Conservation (phyloP, 768 basidiomycete species). For the Russula sp. region DNA sequence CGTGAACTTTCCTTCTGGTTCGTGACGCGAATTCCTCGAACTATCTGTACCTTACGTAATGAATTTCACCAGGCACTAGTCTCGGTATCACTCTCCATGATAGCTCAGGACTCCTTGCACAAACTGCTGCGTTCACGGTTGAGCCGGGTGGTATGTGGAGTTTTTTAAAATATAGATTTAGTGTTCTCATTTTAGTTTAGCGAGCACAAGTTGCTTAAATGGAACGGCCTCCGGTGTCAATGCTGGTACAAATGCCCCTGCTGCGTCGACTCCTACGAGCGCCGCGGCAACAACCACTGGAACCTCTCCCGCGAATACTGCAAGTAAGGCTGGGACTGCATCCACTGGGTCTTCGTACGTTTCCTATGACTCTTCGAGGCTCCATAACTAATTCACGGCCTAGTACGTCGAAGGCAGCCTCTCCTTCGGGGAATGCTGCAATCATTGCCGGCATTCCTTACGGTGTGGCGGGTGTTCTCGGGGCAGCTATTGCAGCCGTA, state of each 20-base stretch:
- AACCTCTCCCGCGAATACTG: not conserved
- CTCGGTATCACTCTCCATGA: constrained; percentile 65
- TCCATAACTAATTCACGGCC: not conserved
- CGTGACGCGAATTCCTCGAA: constrained; percentile 25
- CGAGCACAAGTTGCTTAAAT: constrained; percentile 41
- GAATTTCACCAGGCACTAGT: constrained; percentile 41
- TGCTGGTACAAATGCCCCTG: constrained; percentile 17
- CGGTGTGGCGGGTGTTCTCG: constrained; percentile 43
- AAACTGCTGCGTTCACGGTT: constrained; percentile 54
- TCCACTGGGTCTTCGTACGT: constrained; percentile 15
- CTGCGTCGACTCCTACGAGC: constrained; percentile 14
- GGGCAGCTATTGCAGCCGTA: constrained; percentile 41
- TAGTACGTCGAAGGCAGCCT: not conserved
- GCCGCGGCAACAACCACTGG: not conserved
- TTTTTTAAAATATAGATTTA: constrained; percentile 1
- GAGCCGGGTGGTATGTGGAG: constrained; percentile 34
- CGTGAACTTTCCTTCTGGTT: constrained; percentile 50
- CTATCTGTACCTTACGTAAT: constrained; percentile 7
- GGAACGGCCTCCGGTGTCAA: constrained; percentile 12
- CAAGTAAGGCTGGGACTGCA: not conserved
- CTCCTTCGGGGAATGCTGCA: constrained; percentile 37
- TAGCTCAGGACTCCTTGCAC: constrained; percentile 47
- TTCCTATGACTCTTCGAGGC: not conserved
- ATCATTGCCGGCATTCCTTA: constrained; percentile 37
- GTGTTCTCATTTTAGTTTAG: constrained; percentile 27